Percentiles rank a stretch among this genome's conserved stretches.
Conservation (phyloP, 2,329 filamentous ascomycete genomes). For the Lomentospora prolificans region DNA sequence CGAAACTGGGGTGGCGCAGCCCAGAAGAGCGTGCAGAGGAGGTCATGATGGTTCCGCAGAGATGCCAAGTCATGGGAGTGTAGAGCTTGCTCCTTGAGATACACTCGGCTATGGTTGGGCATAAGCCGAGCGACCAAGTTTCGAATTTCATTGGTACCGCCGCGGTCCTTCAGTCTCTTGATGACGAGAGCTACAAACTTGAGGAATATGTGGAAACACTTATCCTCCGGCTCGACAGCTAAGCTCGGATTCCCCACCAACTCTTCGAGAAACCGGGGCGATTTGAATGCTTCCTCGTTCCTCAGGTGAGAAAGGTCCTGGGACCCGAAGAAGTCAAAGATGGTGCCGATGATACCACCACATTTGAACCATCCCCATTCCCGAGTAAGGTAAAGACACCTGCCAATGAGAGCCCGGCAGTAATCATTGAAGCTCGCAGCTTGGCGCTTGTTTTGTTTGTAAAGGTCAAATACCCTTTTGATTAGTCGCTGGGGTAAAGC, state of each 20-base stretch:
- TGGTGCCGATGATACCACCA: constrained; percentile 45
- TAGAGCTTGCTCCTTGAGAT: constrained; percentile 51
- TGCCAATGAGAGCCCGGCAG: constrained; percentile 45
- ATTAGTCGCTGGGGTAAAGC: constrained; percentile 45
- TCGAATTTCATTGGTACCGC: constrained; percentile 44
- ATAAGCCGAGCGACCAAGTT: constrained; percentile 53
- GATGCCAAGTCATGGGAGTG: constrained; percentile 52
- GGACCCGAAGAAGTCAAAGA: constrained; percentile 60
- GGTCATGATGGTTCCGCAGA: constrained; percentile 58
- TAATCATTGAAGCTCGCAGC: constrained; percentile 56
- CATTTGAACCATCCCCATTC: constrained; percentile 58
- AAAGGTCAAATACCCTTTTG: constrained; percentile 47
- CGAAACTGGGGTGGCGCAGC: constrained; percentile 45
- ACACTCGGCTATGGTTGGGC: constrained; percentile 56
- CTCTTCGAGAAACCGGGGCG: constrained; percentile 50
- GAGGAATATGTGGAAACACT: constrained; percentile 58
- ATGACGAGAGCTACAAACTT: constrained; percentile 53
- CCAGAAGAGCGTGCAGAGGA: constrained; percentile 58
- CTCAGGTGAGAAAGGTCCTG: constrained; percentile 52
- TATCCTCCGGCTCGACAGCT: constrained; percentile 42
- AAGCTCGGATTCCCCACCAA: constrained; percentile 37
- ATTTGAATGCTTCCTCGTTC: constrained; percentile 53
- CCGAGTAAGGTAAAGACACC: constrained; percentile 53
- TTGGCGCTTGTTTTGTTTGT: constrained; percentile 44
- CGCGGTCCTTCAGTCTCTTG: constrained; percentile 35